Percentiles rank a stretch among this genome's conserved stretches.
Evolutionary conservation across 23 red algal genomes (phyloP).

Genomic region (Gracilariopsis chorda): DNA sequence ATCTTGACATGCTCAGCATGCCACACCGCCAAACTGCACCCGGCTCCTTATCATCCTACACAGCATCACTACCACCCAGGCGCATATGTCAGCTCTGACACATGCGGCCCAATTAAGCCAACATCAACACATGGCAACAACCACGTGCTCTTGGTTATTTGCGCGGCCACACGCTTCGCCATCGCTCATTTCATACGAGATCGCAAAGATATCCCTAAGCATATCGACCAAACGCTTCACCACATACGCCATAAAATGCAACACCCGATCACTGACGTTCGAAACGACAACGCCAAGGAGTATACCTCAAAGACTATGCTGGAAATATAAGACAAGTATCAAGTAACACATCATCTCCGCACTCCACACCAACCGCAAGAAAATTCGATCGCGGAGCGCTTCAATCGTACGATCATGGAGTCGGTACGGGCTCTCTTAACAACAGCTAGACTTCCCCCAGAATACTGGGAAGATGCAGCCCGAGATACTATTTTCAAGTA

Average conservation of each 20-base stretch:
- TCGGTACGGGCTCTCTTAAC: neutral
- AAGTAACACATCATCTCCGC: neutral
- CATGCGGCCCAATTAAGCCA: neutral
- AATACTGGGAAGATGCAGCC: neutral
- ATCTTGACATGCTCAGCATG: neutral
- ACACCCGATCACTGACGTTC: neutral
- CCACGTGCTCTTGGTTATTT: neutral
- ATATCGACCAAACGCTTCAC: neutral
- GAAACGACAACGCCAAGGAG: constrained; percentile 1
- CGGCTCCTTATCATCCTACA: neutral
- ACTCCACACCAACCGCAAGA: constrained; percentile 15
- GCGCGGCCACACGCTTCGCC: neutral
- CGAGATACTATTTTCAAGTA: neutral
- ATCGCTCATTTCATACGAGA: neutral
- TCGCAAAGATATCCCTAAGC: neutral
- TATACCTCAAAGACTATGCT: neutral
- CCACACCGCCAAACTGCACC: neutral
- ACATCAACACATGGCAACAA: neutral
- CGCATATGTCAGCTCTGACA: constrained; percentile 23
- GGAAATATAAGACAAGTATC: neutral
- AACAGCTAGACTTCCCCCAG: neutral
- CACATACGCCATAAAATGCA: neutral
- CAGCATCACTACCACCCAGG: neutral
- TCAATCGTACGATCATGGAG: constrained; percentile 19
- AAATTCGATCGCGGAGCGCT: neutral